Base-by-base conservation (phyloP, 768 basidiomycete genomes). In the Psilocybe sp. region DNA sequence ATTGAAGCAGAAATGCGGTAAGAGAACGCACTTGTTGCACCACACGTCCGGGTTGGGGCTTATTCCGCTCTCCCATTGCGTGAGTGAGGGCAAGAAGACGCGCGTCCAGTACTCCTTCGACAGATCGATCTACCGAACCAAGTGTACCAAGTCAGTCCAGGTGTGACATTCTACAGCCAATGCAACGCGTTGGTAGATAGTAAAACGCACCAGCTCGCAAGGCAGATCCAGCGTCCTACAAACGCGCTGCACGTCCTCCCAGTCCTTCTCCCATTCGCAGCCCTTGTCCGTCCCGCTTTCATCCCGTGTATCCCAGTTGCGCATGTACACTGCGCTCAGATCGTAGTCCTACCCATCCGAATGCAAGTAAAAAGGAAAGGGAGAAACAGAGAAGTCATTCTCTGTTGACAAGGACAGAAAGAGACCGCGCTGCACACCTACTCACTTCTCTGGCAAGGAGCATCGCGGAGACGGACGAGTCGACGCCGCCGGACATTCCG, bases 181-280 rank as follows among this genome's bases (percentile, higher is more conserved):
- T 33, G 15, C 15, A 32, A 39, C 35, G 15, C 15, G 12, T 33
- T 6, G 15, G 8, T 18, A 44, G 12, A 20, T 8, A 36, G 1
- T 9, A n/a, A 14, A 8, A 60, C 75, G 44, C 51, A 92, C 92
- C 80, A 93, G 75, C 57, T 74, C 68, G 56, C 83, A 85, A n/a
- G 89, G 84, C 34, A 93, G 79, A 49, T 79, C 89, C 18, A 87
- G 76, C 57, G 79, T 71, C 44, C 70, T 78, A 62, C 92, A 93
- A 11, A 97, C 89, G 14, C 73, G 70, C 59, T 85, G 85, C 1
- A 97, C 95, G 64, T 96, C 92, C 52, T 87, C 81, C 89, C 89
- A 97, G 60, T 98, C 95, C 51, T 84, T 87, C 68, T 98, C 87
- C 95, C 95, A 98, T 65, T 94, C 91, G 58, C 95, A 98, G 3